Percentiles rank a stretch among this genome's conserved stretches.
These are phyloP conservation scores for Trametes cingulata DNA, from an alignment of 768 basidiomycete species.

Conservation along the genomic window DNA sequence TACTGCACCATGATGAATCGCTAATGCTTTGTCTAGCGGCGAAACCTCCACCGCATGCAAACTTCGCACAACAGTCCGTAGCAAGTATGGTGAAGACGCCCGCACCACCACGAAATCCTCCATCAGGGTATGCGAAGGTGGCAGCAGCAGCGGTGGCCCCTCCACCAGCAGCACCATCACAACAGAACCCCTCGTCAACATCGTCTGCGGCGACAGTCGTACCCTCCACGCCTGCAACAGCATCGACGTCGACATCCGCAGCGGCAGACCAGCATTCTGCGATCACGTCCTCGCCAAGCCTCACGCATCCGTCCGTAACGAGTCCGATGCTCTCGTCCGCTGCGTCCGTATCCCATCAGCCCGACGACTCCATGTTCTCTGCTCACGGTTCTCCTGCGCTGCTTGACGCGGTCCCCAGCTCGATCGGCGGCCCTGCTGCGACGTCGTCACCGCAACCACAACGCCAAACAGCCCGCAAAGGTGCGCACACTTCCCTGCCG, in stretches of 20 bases:
- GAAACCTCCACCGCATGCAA: constrained; percentile 80
- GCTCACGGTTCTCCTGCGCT: constrained; percentile 71
- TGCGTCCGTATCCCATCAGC: constrained; percentile 58
- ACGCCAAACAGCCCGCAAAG: constrained; percentile 47
- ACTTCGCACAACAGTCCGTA: constrained; percentile 80
- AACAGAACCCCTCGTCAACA: constrained; percentile 33
- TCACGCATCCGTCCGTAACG: constrained; percentile 82
- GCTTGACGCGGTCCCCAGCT: constrained; percentile 59
- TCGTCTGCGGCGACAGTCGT: constrained; percentile 41
- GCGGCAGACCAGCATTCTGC: constrained; percentile 39
- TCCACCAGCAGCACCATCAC: constrained; percentile 40
- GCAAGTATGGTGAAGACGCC: constrained; percentile 73
- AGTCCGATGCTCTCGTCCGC: constrained; percentile 83
- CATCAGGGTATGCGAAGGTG: constrained; percentile 90
- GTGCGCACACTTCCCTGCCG: constrained; percentile 35
- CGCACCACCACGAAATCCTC: constrained; percentile 61
- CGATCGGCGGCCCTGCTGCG: constrained; percentile 43
- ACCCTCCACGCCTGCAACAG: constrained; percentile 39
- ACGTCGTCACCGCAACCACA: constrained; percentile 68
- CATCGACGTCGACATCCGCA: constrained; percentile 34
- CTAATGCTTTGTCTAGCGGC: constrained; percentile 39
- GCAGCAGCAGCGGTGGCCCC: constrained; percentile 66
- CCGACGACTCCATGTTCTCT: constrained; percentile 67
- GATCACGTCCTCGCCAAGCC: constrained; percentile 69
- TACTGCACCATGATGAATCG: no score